phyloP scores from a whole-genome alignment of 441 rosid species.

The Manihot esculenta region DNA sequence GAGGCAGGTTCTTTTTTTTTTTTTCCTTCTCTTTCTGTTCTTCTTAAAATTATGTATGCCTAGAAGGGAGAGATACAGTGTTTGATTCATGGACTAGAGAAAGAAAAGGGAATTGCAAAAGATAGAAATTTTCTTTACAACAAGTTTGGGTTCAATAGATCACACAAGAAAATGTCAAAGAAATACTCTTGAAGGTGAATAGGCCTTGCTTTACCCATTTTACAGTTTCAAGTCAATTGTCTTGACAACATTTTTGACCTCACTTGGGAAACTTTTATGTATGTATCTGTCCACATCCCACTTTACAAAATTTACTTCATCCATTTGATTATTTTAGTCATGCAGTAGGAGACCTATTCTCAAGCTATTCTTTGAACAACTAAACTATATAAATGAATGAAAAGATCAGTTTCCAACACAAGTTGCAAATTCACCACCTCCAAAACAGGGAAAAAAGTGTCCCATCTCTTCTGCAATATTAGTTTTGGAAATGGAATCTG shows the following conservation, averaged over 20 bases:
- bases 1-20: no score
- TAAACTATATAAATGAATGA: neutral
- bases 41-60: no score
- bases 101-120: no score
- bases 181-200: neutral
- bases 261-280: neutral
- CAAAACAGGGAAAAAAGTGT: neutral
- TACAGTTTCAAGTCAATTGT: neutral
- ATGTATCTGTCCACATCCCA: neutral
- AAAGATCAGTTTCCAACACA: neutral
- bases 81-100: no score
- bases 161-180: neutral
- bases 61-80: no score
- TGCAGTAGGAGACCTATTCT: neutral
- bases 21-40: no score
- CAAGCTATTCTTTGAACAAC: neutral
- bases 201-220: neutral
- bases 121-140: no score
- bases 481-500: conserved; percentile 7
- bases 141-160: neutral
- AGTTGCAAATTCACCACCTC: neutral
- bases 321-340: no score
- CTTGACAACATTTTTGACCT: neutral
- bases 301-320: neutral
- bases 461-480: neutral